Base-by-base conservation (phyloP, 140 eudicot species). In the Flaveria floridana region DNA sequence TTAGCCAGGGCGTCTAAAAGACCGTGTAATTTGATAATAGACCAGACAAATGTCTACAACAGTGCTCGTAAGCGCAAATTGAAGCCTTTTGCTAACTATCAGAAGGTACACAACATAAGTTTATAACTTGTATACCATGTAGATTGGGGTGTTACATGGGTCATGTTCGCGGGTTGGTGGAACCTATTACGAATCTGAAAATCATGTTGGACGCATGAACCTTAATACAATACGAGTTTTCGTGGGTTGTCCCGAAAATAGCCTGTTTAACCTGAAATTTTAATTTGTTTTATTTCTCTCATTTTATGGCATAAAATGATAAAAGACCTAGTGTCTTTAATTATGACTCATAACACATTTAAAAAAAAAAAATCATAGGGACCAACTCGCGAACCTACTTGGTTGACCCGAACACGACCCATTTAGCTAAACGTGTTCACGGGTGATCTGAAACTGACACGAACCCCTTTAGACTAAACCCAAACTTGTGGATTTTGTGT, bases 41-140 rank as follows among this genome's bases (percentile, higher is more conserved):
- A 87, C 77, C 96, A 89, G 74, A 87, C 90, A 61, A 87, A 89
- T 87, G 90, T 83, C 56, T 85, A 83, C 83, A 89, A 87, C 83
- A 85, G 65, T 78, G 90, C 90, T 6, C 90, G 96, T n/a, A 89
- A 81, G 19, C 84, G 90, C 46, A 89, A 87, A 72, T 68, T 89
- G 78, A 85, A 87, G 85, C 92, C 92, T 42, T 89, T 89, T 79
- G 85, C 82, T 16, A 14, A 70, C 75, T 89, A 28, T 71, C 81
- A 58, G 14, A 89, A 87, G 92, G 90, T 89, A 76, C 20, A 62
- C 18, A 34, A 1, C 72, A 70, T 75, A 6, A 64, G 67, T 44
- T 56, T 20, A 28, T 77, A 46, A 7, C 66, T 44, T 74, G 12
- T 55, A 9, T 78, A 21, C 20, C 48, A 19, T 65, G 52, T 37